phyloP scores from a whole-genome alignment of 2,329 filamentous ascomycete genomes.

The Pestalotiopsis sp. region DNA sequence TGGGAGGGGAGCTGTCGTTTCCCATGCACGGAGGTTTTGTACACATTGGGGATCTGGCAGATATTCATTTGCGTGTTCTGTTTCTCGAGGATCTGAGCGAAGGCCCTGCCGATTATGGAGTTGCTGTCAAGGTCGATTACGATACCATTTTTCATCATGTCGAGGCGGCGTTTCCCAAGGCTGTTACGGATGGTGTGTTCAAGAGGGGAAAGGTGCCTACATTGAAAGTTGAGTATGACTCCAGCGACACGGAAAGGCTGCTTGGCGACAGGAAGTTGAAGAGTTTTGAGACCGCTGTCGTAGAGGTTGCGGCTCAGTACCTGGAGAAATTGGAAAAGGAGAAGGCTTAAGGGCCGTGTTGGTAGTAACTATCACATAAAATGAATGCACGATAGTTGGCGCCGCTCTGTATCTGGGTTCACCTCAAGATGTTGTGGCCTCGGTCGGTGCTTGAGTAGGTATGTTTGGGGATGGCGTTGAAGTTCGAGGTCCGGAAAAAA shows the following conservation, averaged over 20 bases:
- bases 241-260: constrained; percentile 16
- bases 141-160: constrained; percentile 20
- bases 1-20: constrained; percentile 20
- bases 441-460: too few relatives aligned
- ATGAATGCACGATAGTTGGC: too few relatives aligned
- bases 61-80: background rate
- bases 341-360: background rate
- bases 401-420: too few relatives aligned
- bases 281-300: constrained; percentile 20
- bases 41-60: background rate
- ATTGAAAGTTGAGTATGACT: constrained; percentile 16
- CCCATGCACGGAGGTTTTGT: constrained; percentile 13
- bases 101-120: background rate
- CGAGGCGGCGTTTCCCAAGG: constrained; percentile 23
- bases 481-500: too few relatives aligned
- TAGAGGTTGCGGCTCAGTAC: constrained; percentile 25
- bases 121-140: constrained; percentile 20
- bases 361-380: background rate
- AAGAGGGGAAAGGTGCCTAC: constrained; percentile 20
- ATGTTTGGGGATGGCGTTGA: too few relatives aligned
- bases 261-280: constrained; percentile 17
- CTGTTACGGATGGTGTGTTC: constrained; percentile 24
- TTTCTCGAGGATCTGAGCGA: background rate
- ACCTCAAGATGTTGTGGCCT: too few relatives aligned
- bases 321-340: constrained; percentile 19